Conservation (phyloP, 208 protist species). For the Balamuthia mandrillaris region DNA sequence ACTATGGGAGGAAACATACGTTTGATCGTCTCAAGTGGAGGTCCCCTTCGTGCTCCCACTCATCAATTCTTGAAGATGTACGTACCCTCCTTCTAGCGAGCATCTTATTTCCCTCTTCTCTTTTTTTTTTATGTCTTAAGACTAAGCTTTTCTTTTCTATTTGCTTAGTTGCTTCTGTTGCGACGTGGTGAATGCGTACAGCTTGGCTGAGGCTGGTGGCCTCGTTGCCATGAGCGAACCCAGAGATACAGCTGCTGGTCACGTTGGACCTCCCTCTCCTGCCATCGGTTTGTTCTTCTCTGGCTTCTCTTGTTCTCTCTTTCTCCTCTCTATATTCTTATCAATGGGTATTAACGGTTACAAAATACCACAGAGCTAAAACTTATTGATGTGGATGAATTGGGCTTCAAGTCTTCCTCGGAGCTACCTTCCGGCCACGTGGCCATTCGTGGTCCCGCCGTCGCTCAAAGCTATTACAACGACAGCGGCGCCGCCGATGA, state of each 20-base stretch:
- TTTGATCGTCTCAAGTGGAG: neutral
- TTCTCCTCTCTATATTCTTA: neutral
- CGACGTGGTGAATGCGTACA: conserved; percentile 14
- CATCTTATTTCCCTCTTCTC: neutral
- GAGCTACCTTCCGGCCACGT: conserved; percentile 19
- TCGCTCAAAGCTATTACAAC: conserved; percentile 17
- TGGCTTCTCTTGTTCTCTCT: neutral
- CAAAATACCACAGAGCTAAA: conserved; percentile 8
- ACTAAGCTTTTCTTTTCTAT: too few species aligned
- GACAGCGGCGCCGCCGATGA: neutral
- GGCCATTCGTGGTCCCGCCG: neutral
- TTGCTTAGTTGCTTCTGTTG: conserved; percentile 14
- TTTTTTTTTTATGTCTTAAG: too few species aligned
- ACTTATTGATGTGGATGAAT: neutral
- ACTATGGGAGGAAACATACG: neutral
- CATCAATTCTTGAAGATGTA: conserved; percentile 36
- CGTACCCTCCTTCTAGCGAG: neutral
- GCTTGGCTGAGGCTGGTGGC: conserved; percentile 17
- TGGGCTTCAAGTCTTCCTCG: neutral
- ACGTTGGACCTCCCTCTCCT: neutral
- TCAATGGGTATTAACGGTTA: neutral
- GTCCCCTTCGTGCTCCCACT: neutral
- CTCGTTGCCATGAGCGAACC: neutral
- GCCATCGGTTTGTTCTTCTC: neutral
- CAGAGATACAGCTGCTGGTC: neutral